Conservation (phyloP, 2,329 filamentous ascomycete species). For the Chrysosporium keratinophilum region DNA sequence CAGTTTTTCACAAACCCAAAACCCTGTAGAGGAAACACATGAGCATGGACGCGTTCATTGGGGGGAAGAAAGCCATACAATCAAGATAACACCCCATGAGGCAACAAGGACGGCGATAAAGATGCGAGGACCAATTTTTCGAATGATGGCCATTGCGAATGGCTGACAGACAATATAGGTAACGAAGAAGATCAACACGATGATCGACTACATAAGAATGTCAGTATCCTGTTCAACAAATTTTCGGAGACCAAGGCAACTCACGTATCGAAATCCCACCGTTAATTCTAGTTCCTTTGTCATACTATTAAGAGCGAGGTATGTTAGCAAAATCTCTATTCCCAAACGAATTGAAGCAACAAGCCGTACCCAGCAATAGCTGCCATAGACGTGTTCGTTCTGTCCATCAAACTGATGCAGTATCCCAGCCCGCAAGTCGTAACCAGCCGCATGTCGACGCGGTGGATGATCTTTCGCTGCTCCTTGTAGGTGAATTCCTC, state of each 20-base stretch:
- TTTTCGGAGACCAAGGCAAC: slow-evolving; percentile 1
- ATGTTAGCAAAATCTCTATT: background rate
- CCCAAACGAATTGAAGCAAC: background rate
- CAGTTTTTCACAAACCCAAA: slow-evolving; percentile 24
- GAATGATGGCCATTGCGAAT: slow-evolving; percentile 57
- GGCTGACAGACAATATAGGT: slow-evolving; percentile 63
- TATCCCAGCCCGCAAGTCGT: slow-evolving; percentile 56
- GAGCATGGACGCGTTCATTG: background rate
- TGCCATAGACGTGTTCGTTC: slow-evolving; percentile 64
- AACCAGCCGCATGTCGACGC: slow-evolving; percentile 58
- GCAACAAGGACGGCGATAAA: slow-evolving; percentile 20
- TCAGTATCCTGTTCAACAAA: background rate
- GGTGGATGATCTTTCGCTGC: slow-evolving; percentile 56
- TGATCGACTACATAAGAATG: slow-evolving; percentile 40
- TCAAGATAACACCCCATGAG: slow-evolving; percentile 20
- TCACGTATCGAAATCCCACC: slow-evolving; percentile 20
- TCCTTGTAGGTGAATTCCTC: slow-evolving; percentile 47
- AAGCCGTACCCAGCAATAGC: slow-evolving; percentile 51
- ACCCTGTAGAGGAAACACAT: slow-evolving; percentile 6
- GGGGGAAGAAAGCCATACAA: slow-evolving; percentile 12
- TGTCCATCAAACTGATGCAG: slow-evolving; percentile 66
- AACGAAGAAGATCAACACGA: slow-evolving; percentile 64
- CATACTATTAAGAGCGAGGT: slow-evolving; percentile 15
- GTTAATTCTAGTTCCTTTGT: slow-evolving; percentile 22
- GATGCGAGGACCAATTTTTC: slow-evolving; percentile 46